Base-by-base conservation (phyloP, 768 basidiomycete species). In the Pisolithus albus region DNA sequence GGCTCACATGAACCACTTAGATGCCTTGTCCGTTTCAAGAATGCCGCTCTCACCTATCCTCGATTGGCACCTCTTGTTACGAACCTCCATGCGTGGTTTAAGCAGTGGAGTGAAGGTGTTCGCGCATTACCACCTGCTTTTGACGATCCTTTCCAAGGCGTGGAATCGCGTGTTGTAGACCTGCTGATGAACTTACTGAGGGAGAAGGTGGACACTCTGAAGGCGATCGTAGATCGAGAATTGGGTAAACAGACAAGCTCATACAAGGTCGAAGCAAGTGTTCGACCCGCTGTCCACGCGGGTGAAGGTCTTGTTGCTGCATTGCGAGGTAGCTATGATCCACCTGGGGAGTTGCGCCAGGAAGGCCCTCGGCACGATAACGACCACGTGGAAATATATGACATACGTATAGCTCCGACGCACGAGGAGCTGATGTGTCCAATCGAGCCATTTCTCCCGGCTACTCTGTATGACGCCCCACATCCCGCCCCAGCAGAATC, bases 351-450 rank as follows among this genome's bases (percentile, higher is more conserved):
- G 0, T 64, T 77, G 2, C 75, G 78, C 10, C 26, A 48, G 1
- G 73, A 69, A 0, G 83, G 83, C 0, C 72, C 75, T 0, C 76
- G 87, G 1, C 86, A 89, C 52, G 80, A 89, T 60, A 89, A 88
- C 50, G 86, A 88, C 56, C 70, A 65, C 42, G 61, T 65, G 23
- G 73, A 81, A 36, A 82, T 88, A 9, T 23, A 59, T 1, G 67
- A 79, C 2, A 85, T 90, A 41, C 71, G 79, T n/a, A 75, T 88
- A 44, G 79, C 82, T 0, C 88, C 88, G 0, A 89, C 88, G 0
- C 75, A 85, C 40, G 64, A 74, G 5, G 88, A 91, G 58, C 72
- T 91, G 7, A 62, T 77, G 41, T 79, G 69, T 18, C 65, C 61
- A 0, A 21, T 68, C 10, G 60, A 69, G 3, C 80, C 85, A 0